A percentile compares a stretch with the other conserved stretches of the same genome.
Conservation (phyloP, 2,329 filamentous ascomycete species). For the Penicillium sclerotiorum region DNA sequence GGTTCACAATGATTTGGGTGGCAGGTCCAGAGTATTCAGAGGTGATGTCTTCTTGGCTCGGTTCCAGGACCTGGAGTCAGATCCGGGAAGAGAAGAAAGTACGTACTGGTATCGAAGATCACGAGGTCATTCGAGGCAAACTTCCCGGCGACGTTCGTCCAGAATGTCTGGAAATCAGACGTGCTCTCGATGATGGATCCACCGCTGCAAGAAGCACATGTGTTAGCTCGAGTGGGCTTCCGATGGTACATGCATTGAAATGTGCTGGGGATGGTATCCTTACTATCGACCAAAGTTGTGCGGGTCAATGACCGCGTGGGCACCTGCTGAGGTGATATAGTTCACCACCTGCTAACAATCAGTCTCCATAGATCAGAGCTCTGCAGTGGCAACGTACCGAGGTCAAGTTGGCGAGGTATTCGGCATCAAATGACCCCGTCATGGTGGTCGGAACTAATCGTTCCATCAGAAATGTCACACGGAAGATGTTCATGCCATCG, state of each 20-base stretch:
- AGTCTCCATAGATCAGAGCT: not conserved
- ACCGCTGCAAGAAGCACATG: conserved; percentile 6
- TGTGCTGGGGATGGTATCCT: not conserved
- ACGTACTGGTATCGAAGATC: conserved; percentile 61
- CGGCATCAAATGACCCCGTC: conserved; percentile 22
- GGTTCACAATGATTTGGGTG: too few relatives aligned
- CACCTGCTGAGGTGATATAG: conserved; percentile 49
- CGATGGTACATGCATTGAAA: not conserved
- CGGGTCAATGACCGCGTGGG: conserved; percentile 60
- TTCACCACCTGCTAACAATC: conserved; percentile 31
- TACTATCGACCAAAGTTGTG: conserved; percentile 59
- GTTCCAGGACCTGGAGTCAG: too few relatives aligned
- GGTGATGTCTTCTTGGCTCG: too few relatives aligned
- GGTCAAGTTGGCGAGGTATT: conserved; percentile 25
- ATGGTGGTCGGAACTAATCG: conserved; percentile 23
- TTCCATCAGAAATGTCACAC: conserved; percentile 31
- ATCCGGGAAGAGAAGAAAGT: not conserved
- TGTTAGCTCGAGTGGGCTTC: not conserved
- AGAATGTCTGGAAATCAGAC: conserved; percentile 60
- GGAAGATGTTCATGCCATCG: conserved; percentile 30
- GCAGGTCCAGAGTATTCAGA: too few relatives aligned
- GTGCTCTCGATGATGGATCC: conserved; percentile 55
- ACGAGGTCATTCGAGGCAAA: conserved; percentile 60
- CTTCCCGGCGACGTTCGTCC: conserved; percentile 57
- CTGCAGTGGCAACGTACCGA: conserved; percentile 8